Percentiles rank a stretch among this genome's conserved stretches.
Evolutionary conservation across 2,329 filamentous ascomycete species (phyloP).

Genomic region (Colletotrichum sp.): DNA sequence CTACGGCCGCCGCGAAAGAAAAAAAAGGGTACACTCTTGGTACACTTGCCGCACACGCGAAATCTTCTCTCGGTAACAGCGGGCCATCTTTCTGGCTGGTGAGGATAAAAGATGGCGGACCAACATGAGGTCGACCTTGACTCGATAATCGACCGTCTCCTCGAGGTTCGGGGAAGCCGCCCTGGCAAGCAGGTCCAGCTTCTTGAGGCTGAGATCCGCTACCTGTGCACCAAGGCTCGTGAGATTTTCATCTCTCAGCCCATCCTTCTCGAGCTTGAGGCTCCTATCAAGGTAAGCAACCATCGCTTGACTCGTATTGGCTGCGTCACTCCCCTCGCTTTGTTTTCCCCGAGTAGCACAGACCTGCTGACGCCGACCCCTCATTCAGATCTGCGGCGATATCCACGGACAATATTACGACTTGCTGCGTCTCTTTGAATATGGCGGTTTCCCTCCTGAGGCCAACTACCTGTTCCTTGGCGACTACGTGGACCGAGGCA

Average conservation of each 20-base stretch:
- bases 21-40: background rate
- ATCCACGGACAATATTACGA: constrained; percentile 99
- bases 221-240: constrained; percentile 95
- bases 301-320: background rate
- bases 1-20: constrained; percentile 12
- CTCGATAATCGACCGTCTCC: constrained; percentile 97
- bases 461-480: constrained; percentile 99
- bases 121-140: constrained; percentile 95
- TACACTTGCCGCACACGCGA: constrained; percentile 12
- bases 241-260: constrained; percentile 99
- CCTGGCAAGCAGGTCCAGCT: constrained; percentile 99
- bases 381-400: constrained; percentile 89
- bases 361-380: constrained; percentile 23
- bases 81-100: constrained; percentile 48
- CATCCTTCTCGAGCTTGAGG: constrained; percentile 95
- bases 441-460: constrained; percentile 96
- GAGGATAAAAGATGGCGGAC: constrained; percentile 61
- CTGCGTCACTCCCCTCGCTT: background rate
- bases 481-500: constrained; percentile 98
- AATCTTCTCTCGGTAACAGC: constrained; percentile 31
- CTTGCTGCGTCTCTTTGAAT: constrained; percentile 95
- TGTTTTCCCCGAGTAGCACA: background rate
- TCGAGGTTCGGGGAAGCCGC: constrained; percentile 96
- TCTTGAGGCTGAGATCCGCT: constrained; percentile 94
- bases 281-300: constrained; percentile 89